Conservation (phyloP, 2,329 filamentous ascomycete species). For the Aspergillus pseudoterreus region DNA sequence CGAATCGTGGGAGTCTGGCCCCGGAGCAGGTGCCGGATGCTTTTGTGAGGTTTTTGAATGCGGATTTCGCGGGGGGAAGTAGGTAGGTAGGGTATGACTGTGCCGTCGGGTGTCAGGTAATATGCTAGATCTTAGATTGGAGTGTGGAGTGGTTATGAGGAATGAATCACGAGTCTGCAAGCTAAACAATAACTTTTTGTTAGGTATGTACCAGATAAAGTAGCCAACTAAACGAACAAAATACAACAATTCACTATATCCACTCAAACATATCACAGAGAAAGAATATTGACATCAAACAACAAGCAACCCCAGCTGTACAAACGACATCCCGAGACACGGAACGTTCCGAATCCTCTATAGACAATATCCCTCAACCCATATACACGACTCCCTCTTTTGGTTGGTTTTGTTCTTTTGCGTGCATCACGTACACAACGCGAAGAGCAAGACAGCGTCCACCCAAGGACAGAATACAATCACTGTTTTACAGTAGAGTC, state of each 20-base stretch:
- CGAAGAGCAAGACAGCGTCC: not conserved
- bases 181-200: too few relatives aligned
- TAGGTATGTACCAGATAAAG: too few relatives aligned
- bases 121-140: not conserved
- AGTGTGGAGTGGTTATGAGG: not conserved
- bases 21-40: constrained; percentile 38
- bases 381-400: not conserved
- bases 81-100: not conserved
- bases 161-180: not conserved
- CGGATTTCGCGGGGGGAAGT: constrained; percentile 35
- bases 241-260: not conserved
- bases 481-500: constrained; percentile 1
- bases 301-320: not conserved
- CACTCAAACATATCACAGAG: too few relatives aligned
- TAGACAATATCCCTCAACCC: not conserved
- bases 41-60: constrained; percentile 46
- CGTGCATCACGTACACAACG: not conserved
- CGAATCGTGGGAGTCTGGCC: constrained; percentile 27
- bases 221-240: not conserved
- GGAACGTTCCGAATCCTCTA: not conserved
- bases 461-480: constrained; percentile 1
- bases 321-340: not conserved
- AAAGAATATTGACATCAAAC: not conserved
- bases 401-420: too few relatives aligned
- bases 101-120: not conserved